Evolutionary conservation across 805 yeast genomes (phyloP), one percentile per base, ranked within the genome.

Genomic region (Wickerhamomyces chaumierensis): DNA sequence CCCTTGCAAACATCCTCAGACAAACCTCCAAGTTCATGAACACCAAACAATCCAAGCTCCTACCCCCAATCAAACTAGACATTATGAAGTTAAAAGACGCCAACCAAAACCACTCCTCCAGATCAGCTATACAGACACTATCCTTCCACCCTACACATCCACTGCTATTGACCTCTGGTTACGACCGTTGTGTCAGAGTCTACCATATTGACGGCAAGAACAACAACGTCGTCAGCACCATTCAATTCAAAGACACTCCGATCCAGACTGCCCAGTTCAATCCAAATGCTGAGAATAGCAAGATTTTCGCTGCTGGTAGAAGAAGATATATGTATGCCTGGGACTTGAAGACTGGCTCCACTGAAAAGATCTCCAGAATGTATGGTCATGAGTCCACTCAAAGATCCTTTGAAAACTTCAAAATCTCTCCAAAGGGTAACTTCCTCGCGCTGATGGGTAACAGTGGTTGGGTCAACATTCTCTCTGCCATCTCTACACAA

Each of bases 351-450:
- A 63, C 71, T 2, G 87, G 90, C 12, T 68, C 65, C 16, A 75
- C 87, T 34, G 95, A 87, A 47, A 92, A 88, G 61, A 76, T 92
- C 32, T 75, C 83, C 39, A 75, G 96, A 59, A 62, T 90, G 69
- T 90, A 88, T 56, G 98, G 98, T 4, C 95, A 88, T 53, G 95
- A 85, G 53, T 64, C 70, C 28, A 75, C 80, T 28, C 97, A 90
- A 63, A 72, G 73, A 48, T 79, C 94, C 9, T 85, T 87, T 69
- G 98, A 92, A 58, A 71, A 80, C 50, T 90, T 92, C 61, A 77
- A 78, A 53, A 43, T 83, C 15, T 82, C 92, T 18, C 80, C 80
- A 0, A 69, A 71, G 47, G 96, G 96, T 14, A 62, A 61, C 29
- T 81, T 63, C 47, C 64, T 92, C 28, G 94, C 86, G 2, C 61